phyloP scores from a whole-genome alignment of 2,329 filamentous ascomycete species.

The Didymella glomerata region DNA sequence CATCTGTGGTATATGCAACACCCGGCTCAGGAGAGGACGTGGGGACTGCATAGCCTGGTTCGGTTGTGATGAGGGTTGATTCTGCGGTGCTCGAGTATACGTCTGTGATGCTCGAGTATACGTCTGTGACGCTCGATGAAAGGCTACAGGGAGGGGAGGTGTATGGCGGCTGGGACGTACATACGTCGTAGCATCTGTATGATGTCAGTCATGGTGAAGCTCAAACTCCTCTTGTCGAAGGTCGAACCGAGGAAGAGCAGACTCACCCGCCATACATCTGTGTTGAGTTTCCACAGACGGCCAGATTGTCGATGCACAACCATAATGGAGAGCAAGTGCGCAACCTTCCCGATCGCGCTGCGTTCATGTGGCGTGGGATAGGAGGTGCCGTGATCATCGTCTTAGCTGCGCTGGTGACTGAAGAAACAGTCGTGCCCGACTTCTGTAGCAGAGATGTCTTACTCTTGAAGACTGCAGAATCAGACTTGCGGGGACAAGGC shows the following conservation, averaged over 20 bases:
- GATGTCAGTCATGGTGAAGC: neutral
- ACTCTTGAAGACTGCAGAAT: neutral
- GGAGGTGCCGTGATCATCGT: conserved; percentile 3
- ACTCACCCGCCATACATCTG: conserved; percentile 23
- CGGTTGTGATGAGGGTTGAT: neutral
- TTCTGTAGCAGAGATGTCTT: neutral
- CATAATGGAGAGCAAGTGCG: conserved; percentile 12
- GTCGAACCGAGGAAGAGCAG: too few relatives aligned
- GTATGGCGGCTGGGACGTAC: conserved; percentile 12
- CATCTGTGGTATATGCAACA: conserved; percentile 6
- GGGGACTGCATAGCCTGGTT: neutral
- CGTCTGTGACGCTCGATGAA: neutral
- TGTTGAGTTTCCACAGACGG: conserved; percentile 9
- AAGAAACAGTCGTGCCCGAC: neutral
- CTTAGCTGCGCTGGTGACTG: neutral
- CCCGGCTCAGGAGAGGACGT: neutral
- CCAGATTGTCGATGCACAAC: conserved; percentile 22
- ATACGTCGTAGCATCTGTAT: conserved; percentile 27
- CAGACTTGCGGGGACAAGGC: neutral
- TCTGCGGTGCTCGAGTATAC: neutral
- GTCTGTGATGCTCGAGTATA: neutral
- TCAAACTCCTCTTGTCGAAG: neutral
- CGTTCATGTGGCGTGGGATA: neutral
- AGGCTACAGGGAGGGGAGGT: conserved; percentile 19
- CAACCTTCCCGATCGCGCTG: neutral